These are phyloP conservation scores for Albugo laibachii DNA, from an alignment of 352 stramenopile species.

Conservation along the genomic window DNA sequence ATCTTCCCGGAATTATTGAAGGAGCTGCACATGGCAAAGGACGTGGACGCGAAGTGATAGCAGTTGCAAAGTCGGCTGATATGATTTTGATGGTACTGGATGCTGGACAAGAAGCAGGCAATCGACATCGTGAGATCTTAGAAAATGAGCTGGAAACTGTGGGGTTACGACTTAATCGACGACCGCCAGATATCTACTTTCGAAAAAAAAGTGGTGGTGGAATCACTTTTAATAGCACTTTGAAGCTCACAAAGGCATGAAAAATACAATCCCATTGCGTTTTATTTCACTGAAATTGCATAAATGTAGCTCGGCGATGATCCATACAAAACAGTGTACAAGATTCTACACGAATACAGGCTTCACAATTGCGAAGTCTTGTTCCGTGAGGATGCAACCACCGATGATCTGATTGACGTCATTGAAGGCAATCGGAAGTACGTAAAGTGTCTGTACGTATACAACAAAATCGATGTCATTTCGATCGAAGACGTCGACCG, in stretches of 20 bases:
- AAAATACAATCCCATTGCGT: conserved; percentile 9
- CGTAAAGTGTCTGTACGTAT: conserved; percentile 98
- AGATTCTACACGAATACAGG: conserved; percentile 91
- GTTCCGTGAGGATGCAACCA: conserved; percentile 91
- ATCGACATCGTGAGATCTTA: conserved; percentile 92
- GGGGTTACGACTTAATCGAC: conserved; percentile 93
- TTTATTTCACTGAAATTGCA: not conserved
- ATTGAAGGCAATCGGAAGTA: conserved; percentile 98
- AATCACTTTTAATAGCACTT: conserved; percentile 91
- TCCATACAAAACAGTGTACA: conserved; percentile 77
- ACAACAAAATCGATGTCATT: conserved; percentile 99
- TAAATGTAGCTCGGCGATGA: conserved; percentile 51
- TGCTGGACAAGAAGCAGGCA: conserved; percentile 94
- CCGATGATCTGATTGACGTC: conserved; percentile 98
- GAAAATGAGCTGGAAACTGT: conserved; percentile 97
- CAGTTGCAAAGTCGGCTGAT: conserved; percentile 95
- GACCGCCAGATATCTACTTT: conserved; percentile 93
- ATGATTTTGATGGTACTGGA: conserved; percentile 99
- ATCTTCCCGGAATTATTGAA: conserved; percentile 99
- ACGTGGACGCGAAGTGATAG: conserved; percentile 96
- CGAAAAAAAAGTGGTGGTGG: conserved; percentile 88
- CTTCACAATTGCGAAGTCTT: conserved; percentile 96
- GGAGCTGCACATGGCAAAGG: conserved; percentile 95
- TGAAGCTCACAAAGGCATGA: conserved; percentile 86
- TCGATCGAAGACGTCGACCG: conserved; percentile 98